Conservation (phyloP, 2,329 filamentous ascomycete genomes). For the Monosporascus ibericus region DNA sequence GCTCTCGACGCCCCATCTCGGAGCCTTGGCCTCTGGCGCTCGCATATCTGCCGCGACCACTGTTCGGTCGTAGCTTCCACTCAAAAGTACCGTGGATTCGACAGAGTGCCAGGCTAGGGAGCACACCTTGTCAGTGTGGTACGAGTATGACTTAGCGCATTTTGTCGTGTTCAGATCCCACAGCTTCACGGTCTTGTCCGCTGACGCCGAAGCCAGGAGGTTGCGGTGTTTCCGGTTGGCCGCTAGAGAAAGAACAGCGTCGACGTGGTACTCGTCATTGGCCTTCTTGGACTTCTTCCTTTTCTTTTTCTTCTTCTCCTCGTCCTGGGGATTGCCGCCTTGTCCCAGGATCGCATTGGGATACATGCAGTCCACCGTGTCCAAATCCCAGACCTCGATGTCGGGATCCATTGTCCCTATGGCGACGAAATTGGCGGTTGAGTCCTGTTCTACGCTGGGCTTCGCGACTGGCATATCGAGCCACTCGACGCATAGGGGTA, state of each 20-base stretch:
- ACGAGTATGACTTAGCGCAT: conserved; percentile 91
- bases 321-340: conserved; percentile 46
- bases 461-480: conserved; percentile 85
- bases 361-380: conserved; percentile 96
- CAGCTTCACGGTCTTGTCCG: conserved; percentile 94
- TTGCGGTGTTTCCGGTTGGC: conserved; percentile 93
- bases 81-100: conserved; percentile 83
- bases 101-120: conserved; percentile 87
- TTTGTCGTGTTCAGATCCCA: conserved; percentile 92
- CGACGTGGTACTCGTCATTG: conserved; percentile 89
- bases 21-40: conserved; percentile 73
- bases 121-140: conserved; percentile 98
- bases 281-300: conserved; percentile 85
- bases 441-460: conserved; percentile 52
- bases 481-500: conserved; percentile 95
- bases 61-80: conserved; percentile 91
- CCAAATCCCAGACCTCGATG: conserved; percentile 97
- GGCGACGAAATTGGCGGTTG: conserved; percentile 83
- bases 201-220: conserved; percentile 87
- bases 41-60: conserved; percentile 95
- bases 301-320: conserved; percentile 69
- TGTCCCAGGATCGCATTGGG: conserved; percentile 93
- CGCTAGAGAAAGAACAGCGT: conserved; percentile 84
- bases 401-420: conserved; percentile 97
- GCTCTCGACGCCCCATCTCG: conserved; percentile 89